Base-by-base conservation (phyloP, 208 protist species). In the Leishmania mexicana region DNA sequence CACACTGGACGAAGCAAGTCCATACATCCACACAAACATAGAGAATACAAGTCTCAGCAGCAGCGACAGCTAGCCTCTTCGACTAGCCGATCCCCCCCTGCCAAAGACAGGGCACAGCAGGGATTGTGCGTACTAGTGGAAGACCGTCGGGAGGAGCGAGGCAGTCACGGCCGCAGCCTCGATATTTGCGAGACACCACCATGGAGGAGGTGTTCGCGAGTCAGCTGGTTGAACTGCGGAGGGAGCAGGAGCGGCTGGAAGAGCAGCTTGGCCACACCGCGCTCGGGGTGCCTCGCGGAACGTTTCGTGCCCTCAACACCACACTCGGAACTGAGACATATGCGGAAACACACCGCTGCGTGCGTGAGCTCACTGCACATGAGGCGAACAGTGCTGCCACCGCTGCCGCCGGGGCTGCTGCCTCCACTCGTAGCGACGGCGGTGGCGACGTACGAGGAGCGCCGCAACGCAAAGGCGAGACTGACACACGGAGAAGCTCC, bases 191-290 rank as follows among this genome's bases (percentile, higher is more conserved):
- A 62, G 51, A 24, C 17, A 62, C 19, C 24, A 21, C 31, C 35
- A 88, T 88, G 85, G 79, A 88, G 54, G 85, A 82, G 65, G 28
- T 65, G 31, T n/a, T 91, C 45, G 54, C 78, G 1, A 65, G 76
- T 21, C 79, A 87, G 75, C 79, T 91, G 53, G 75, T 19, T 2
- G 70, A 83, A 60, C 78, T 91, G 79, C 81, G 80, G 15, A 79
- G 78, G 62, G 83, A 89, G 83, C 86, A 89, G 65, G 58, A 74
- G 35, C 82, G 73, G 2, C 80, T 89, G 5, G 86, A 89, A 51
- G 64, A 83, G 57, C 60, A 68, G 62, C 81, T 84, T 15, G 82
- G 82, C 0, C 82, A 85, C 78, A 82, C 57, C 47, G 82, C 74
- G 0, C 54, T 85, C 5, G 82, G 65, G 0, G 28, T 38, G 10